Evolutionary conservation across 2,329 filamentous ascomycete genomes (phyloP).

Genomic region (Sporothrix brunneoviolacea): DNA sequence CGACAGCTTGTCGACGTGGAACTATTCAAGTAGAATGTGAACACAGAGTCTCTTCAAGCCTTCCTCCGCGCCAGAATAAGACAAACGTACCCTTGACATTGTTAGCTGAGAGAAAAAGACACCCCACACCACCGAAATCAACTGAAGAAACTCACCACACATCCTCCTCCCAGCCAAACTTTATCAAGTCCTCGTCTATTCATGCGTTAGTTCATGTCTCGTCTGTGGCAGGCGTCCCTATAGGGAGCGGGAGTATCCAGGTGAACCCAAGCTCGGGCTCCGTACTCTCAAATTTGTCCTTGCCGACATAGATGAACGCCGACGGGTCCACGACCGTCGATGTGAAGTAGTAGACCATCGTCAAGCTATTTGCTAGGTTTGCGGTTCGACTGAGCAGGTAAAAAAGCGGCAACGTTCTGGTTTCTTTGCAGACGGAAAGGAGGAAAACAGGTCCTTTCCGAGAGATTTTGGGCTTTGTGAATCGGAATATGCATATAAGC

Average conservation of each 20-base stretch:
- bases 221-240: too few relatives aligned
- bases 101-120: neutral
- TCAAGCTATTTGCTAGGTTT: slow-evolving; percentile 14
- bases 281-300: slow-evolving; percentile 96
- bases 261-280: too few relatives aligned
- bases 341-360: slow-evolving; percentile 94
- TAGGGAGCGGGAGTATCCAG: too few relatives aligned
- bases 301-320: slow-evolving; percentile 91
- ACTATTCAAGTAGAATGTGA: slow-evolving; percentile 43
- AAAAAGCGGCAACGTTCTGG: neutral
- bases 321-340: slow-evolving; percentile 76
- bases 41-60: too few relatives aligned
- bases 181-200: slow-evolving; percentile 91
- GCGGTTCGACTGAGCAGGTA: neutral
- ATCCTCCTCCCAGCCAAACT: slow-evolving; percentile 89
- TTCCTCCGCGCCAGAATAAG: too few relatives aligned
- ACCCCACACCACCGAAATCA: neutral
- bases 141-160: slow-evolving; percentile 63
- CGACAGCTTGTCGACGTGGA: slow-evolving; percentile 95
- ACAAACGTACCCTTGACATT: slow-evolving; percentile 26
- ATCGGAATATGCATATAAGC: neutral
- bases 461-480: neutral
- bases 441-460: neutral
- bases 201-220: too few relatives aligned
- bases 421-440: too few relatives aligned